These are phyloP conservation scores for Gentiana macrophylla DNA, from an alignment of 257 asterid species.

Conservation along the genomic window DNA sequence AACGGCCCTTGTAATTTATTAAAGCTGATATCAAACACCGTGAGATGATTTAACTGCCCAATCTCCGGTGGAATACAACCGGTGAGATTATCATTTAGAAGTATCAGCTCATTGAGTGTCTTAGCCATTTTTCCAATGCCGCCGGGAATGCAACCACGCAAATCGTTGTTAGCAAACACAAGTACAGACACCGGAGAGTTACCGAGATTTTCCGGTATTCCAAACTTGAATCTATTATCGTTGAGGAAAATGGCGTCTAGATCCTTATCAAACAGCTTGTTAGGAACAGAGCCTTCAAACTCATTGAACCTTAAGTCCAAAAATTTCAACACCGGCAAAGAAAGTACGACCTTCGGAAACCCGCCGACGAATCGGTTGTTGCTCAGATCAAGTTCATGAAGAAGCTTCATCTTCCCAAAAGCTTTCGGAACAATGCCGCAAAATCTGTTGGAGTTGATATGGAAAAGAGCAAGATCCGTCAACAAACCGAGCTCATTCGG, in stretches of 20 bases:
- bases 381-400: constrained; percentile 54
- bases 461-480: constrained; percentile 56
- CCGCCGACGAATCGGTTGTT: constrained; percentile 66
- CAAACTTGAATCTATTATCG: constrained; percentile 48
- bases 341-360: constrained; percentile 48
- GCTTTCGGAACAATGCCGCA: constrained; percentile 50
- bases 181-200: constrained; percentile 61
- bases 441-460: constrained; percentile 58
- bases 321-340: constrained; percentile 39
- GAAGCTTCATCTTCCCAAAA: constrained; percentile 31
- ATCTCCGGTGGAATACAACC: constrained; percentile 58
- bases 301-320: constrained; percentile 65
- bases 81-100: constrained; percentile 55
- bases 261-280: constrained; percentile 30
- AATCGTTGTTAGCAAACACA: constrained; percentile 57
- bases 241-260: constrained; percentile 62
- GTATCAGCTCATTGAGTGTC: constrained; percentile 43
- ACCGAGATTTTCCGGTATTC: constrained; percentile 55
- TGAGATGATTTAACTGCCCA: constrained; percentile 37
- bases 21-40: constrained; percentile 65
- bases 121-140: constrained; percentile 55
- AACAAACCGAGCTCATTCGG: constrained; percentile 52
- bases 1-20: constrained; percentile 48
- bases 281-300: constrained; percentile 57
- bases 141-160: constrained; percentile 57